These are phyloP conservation scores for Trichomonas vaginalis DNA, from an alignment of 208 protist species.

Conservation along the genomic window DNA sequence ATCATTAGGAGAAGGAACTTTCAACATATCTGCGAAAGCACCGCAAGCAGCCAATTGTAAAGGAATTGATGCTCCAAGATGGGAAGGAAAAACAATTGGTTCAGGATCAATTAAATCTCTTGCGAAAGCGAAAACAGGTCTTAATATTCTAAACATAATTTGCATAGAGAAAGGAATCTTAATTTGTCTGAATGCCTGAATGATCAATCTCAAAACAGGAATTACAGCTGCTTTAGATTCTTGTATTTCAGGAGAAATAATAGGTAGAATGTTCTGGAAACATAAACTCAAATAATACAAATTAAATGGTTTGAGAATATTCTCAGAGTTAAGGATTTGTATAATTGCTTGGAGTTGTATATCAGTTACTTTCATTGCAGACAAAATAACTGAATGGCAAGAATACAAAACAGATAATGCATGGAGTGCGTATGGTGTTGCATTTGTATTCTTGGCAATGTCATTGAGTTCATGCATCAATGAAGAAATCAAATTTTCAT, in stretches of 20 bases:
- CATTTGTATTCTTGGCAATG: not conserved
- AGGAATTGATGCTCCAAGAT: not conserved
- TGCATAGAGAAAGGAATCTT: not conserved
- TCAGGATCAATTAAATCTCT: not conserved
- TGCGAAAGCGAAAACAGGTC: not conserved
- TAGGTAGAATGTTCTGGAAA: not conserved
- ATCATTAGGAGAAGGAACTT: not conserved
- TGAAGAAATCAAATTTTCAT: not conserved
- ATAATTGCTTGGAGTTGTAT: not conserved
- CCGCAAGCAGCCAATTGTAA: not conserved
- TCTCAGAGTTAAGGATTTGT: not conserved
- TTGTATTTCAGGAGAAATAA: not conserved
- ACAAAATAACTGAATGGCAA: not conserved
- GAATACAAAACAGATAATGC: not conserved
- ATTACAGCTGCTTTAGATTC: not conserved
- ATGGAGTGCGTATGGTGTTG: not conserved
- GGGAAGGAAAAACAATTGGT: not conserved
- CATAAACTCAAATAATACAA: not conserved
- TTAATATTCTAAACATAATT: not conserved
- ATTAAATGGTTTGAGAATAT: not conserved
- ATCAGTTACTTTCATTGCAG: not conserved
- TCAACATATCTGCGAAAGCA: not conserved
- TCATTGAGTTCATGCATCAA: slow-evolving; percentile 5
- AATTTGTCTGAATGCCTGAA: not conserved
- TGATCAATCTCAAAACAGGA: not conserved